Percentiles rank a stretch among this genome's conserved stretches.
phyloP scores from a whole-genome alignment of 768 basidiomycete species.

The Kwoniella sp. region DNA sequence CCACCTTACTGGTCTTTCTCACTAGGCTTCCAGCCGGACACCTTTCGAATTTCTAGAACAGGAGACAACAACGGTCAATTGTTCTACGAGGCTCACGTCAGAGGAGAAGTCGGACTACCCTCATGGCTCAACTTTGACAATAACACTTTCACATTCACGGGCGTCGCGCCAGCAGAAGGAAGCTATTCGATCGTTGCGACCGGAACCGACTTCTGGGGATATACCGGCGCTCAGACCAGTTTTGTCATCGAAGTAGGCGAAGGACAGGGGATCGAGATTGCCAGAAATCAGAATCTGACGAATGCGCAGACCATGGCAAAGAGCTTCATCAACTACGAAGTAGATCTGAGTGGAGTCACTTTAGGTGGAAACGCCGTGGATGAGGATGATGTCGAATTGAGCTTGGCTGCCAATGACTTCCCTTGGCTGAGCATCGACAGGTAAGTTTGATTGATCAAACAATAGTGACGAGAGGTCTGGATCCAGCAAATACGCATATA shows the following conservation, averaged over 20 bases:
- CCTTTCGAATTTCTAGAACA: conserved; percentile 61
- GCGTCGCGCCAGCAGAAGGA: conserved; percentile 66
- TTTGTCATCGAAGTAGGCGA: conserved; percentile 64
- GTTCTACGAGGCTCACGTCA: conserved; percentile 68
- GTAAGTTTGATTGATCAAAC: too few relatives aligned
- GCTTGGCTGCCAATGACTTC: conserved; percentile 65
- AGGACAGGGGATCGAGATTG: conserved; percentile 40
- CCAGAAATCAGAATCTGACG: conserved; percentile 30
- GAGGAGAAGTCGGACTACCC: conserved; percentile 72
- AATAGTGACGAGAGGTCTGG: background rate
- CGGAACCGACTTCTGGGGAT: conserved; percentile 77
- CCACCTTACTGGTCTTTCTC: conserved; percentile 88
- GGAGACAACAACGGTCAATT: conserved; percentile 58
- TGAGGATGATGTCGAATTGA: conserved; percentile 64
- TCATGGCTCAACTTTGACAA: conserved; percentile 76
- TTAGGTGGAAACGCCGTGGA: conserved; percentile 68
- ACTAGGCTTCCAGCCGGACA: conserved; percentile 74
- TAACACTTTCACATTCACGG: conserved; percentile 73
- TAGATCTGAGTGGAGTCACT: conserved; percentile 57
- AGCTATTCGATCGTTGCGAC: conserved; percentile 64
- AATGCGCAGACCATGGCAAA: conserved; percentile 70
- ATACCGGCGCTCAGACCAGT: conserved; percentile 64
- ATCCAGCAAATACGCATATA: background rate
- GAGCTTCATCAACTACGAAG: conserved; percentile 62
- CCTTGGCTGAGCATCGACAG: conserved; percentile 63